Conservation (phyloP, 208 protist species). For the Crithidia brevicula region DNA sequence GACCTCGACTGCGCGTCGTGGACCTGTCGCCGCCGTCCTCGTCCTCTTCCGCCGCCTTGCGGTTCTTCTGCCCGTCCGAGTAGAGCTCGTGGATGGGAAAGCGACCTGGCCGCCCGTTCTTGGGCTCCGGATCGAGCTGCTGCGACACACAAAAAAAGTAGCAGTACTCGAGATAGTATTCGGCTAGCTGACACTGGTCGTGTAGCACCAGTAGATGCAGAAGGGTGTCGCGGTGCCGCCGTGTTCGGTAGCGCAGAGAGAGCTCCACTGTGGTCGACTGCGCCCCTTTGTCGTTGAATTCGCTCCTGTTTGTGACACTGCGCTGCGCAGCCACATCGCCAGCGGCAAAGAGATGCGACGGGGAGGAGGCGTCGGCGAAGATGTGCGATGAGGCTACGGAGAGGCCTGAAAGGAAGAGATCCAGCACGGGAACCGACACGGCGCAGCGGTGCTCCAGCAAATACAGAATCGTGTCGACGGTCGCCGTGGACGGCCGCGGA, state of each 20-base stretch:
- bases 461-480: conserved; percentile 65
- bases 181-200: conserved; percentile 72
- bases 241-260: conserved; percentile 47
- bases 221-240: conserved; percentile 59
- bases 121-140: conserved; percentile 33
- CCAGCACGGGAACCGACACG: conserved; percentile 66
- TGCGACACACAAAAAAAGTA: conserved; percentile 54
- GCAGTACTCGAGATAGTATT: conserved; percentile 76
- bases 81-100: conserved; percentile 27
- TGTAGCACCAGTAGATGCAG: conserved; percentile 84
- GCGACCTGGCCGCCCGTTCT: conserved; percentile 35
- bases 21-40: not conserved
- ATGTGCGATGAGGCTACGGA: conserved; percentile 30
- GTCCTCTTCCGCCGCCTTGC: not conserved
- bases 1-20: not conserved
- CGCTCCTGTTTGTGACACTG: conserved; percentile 28
- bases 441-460: conserved; percentile 69
- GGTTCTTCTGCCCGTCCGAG: not conserved
- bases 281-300: not conserved
- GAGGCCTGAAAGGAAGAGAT: conserved; percentile 66
- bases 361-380: not conserved
- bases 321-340: not conserved
- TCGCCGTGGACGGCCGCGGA: conserved; percentile 59
- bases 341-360: not conserved
- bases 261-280: conserved; percentile 8